phyloP scores from a whole-genome alignment of 2,329 filamentous ascomycete genomes.

The Ophiosphaerella korrae region DNA sequence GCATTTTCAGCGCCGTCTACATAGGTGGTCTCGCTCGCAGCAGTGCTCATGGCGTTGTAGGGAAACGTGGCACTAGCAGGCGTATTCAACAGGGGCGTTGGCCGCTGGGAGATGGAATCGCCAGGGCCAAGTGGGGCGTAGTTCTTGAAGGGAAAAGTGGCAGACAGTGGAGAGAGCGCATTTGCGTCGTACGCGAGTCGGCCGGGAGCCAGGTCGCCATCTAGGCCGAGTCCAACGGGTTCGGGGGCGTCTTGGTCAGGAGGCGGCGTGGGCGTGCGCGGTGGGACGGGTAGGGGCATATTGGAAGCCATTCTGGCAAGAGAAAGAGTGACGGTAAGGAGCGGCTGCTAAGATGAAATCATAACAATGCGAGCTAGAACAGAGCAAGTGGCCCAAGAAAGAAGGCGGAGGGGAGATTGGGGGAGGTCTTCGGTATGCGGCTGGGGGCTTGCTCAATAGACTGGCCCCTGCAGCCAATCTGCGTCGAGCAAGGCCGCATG shows the following conservation, averaged over 20 bases:
- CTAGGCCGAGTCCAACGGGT: constrained; percentile 42
- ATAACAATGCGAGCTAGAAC: constrained; percentile 14
- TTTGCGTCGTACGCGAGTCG: constrained; percentile 37
- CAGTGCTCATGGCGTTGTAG: constrained; percentile 35
- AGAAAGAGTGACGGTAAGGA: constrained; percentile 26
- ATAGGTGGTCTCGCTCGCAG: constrained; percentile 34
- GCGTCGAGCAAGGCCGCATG: constrained; percentile 17
- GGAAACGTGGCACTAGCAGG: constrained; percentile 43
- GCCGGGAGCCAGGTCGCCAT: constrained; percentile 32
- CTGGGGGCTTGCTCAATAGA: constrained; percentile 16
- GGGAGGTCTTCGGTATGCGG: constrained; percentile 28
- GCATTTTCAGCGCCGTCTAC: constrained; percentile 43
- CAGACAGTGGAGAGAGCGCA: constrained; percentile 48
- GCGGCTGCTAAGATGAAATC: constrained; percentile 18
- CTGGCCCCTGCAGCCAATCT: constrained; percentile 25
- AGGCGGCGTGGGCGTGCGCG: constrained; percentile 69
- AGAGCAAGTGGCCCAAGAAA: constrained; percentile 20
- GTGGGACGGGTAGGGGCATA: constrained; percentile 64
- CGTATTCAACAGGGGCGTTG: constrained; percentile 40
- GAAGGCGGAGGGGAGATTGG: constrained; percentile 28
- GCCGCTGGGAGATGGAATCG: constrained; percentile 42
- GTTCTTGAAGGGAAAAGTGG: constrained; percentile 43
- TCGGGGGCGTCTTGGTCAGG: constrained; percentile 55
- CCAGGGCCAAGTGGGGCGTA: constrained; percentile 42
- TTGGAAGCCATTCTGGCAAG: constrained; percentile 60